Conservation (phyloP, 257 asterid species). For the Handroanthus guayacan region DNA sequence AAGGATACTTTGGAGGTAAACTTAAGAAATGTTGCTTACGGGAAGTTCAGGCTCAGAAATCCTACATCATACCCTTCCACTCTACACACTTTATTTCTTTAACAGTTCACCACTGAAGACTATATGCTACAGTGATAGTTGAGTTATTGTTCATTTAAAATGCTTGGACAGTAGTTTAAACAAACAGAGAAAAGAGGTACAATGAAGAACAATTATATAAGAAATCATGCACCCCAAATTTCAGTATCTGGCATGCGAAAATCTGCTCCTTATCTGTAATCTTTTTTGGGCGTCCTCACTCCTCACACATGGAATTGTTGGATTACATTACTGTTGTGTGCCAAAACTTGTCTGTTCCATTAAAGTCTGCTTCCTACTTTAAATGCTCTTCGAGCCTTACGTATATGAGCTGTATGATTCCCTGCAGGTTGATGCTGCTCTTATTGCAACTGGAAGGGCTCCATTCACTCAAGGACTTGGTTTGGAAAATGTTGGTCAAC, state of each 20-base stretch:
- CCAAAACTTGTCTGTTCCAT: constrained; percentile 23
- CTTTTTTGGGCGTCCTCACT: constrained; percentile 29
- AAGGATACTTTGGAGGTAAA: constrained; percentile 85
- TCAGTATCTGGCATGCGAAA: constrained; percentile 11
- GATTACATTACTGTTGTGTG: constrained; percentile 22
- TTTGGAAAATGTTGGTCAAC: constrained; percentile 81
- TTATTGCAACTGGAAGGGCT: constrained; percentile 98
- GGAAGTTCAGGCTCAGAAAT: constrained; percentile 33
- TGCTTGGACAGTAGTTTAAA: constrained; percentile 4
- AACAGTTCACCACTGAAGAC: constrained; percentile 20
- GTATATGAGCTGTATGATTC: constrained; percentile 37
- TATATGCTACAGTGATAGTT: constrained; percentile 24
- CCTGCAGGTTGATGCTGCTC: constrained; percentile 95
- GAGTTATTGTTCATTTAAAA: constrained; percentile 14
- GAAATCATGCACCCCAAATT: constrained; percentile 18
- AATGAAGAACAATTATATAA: constrained; percentile 16
- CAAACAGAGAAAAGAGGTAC: constrained; percentile 24
- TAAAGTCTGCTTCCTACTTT: constrained; percentile 21
- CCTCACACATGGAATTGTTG: constrained; percentile 29
- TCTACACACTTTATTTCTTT: constrained; percentile 25
- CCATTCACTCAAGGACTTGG: constrained; percentile 98
- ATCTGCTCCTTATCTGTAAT: constrained; percentile 6
- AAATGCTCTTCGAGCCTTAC: constrained; percentile 20
- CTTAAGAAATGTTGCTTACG: constrained; percentile 30
- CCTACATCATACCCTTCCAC: constrained; percentile 21